Conservation (phyloP, 2,329 filamentous ascomycete species). For the Diaporthe capsici region DNA sequence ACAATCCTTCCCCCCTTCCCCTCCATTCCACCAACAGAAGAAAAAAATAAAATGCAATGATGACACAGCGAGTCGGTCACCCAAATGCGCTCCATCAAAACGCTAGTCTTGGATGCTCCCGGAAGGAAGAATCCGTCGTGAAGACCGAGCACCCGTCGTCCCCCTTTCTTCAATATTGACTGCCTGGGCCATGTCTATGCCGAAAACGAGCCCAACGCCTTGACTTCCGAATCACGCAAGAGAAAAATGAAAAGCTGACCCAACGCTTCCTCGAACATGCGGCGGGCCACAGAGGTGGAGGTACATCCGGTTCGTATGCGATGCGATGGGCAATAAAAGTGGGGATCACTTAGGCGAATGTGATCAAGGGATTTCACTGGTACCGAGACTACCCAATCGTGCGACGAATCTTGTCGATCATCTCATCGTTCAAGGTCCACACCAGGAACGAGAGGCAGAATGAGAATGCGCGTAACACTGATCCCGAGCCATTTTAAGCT, state of each 20-base stretch:
- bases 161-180: slow-evolving; percentile 24
- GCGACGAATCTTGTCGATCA: background rate
- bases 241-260: slow-evolving; percentile 32
- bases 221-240: slow-evolving; percentile 24
- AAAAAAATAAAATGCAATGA: slow-evolving; percentile 36
- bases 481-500: background rate
- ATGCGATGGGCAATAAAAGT: background rate
- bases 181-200: slow-evolving; percentile 39
- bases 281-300: slow-evolving; percentile 11
- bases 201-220: slow-evolving; percentile 37
- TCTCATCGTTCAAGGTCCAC: background rate
- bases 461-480: background rate
- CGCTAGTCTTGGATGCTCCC: slow-evolving; percentile 15
- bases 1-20: slow-evolving; percentile 8
- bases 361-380: background rate
- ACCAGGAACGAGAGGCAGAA: slow-evolving; percentile 15
- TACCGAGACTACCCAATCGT: slow-evolving; percentile 8
- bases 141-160: slow-evolving; percentile 15
- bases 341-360: background rate
- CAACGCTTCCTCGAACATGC: slow-evolving; percentile 4
- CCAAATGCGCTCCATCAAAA: slow-evolving; percentile 28
- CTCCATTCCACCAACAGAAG: slow-evolving; percentile 24
- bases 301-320: background rate
- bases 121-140: slow-evolving; percentile 10
- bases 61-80: slow-evolving; percentile 29